phyloP scores from a whole-genome alignment of 495 filamentous ascomycete genomes.

The Aspergillus sclerotiicarbonarius region DNA sequence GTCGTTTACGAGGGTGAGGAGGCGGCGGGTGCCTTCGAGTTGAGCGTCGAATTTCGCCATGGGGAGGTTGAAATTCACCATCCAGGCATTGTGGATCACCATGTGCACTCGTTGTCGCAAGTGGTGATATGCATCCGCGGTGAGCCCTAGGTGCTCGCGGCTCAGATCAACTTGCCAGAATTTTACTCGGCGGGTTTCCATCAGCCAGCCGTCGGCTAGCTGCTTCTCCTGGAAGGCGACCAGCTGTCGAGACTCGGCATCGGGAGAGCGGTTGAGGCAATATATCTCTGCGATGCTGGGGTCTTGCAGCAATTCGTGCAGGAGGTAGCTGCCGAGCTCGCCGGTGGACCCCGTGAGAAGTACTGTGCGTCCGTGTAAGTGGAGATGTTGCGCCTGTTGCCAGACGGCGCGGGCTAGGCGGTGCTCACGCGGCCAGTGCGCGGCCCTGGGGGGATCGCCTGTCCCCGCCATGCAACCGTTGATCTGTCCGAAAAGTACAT shows the following conservation, averaged over 20 bases:
- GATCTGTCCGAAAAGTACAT: neutral
- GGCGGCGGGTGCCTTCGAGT: conserved; percentile 50
- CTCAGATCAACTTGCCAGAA: conserved; percentile 52
- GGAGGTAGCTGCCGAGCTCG: conserved; percentile 55
- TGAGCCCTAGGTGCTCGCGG: conserved; percentile 48
- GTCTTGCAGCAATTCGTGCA: conserved; percentile 41
- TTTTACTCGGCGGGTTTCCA: conserved; percentile 23
- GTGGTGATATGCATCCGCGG: conserved; percentile 34
- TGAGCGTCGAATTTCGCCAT: conserved; percentile 56
- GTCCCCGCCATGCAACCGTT: no score
- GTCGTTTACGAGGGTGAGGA: conserved; percentile 26
- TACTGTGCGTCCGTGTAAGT: conserved; percentile 5
- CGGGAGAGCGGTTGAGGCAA: conserved; percentile 52
- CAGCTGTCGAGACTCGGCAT: conserved; percentile 23
- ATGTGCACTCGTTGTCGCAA: conserved; percentile 44
- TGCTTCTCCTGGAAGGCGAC: conserved; percentile 23
- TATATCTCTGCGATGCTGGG: conserved; percentile 45
- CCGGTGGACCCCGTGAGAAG: conserved; percentile 60
- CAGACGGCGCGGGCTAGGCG: neutral
- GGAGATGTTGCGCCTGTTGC: conserved; percentile 1
- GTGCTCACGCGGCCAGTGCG: neutral
- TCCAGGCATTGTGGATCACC: conserved; percentile 65
- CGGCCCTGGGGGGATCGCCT: neutral
- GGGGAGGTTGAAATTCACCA: conserved; percentile 60
- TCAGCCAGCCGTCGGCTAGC: conserved; percentile 17